Base-by-base conservation (phyloP, 352 stramenopile species). In the Pythium graminicola region DNA sequence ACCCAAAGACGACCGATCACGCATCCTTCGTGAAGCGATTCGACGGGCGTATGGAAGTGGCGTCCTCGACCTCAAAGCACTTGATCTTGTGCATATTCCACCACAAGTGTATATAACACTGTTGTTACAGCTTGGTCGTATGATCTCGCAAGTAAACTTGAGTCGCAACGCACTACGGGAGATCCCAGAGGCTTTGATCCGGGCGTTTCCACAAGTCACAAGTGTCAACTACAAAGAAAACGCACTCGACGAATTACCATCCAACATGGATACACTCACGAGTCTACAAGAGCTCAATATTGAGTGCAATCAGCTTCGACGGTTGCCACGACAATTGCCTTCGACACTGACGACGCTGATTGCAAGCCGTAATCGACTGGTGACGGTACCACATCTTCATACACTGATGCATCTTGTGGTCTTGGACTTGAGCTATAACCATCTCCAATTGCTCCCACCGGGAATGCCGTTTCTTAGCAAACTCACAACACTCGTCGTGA, bases 161-260 rank as follows among this genome's bases (percentile, higher is more conserved):
- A 82, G 73, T 51, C 77, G 70, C 28, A 91, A 91, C 48, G 70
- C 73, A 19, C 57, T 91, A 4, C 76, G 77, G 1, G 72, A 83
- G 50, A 36, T 91, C 14, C 72, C 77, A 0, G 26, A 64, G 2
- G 32, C 20, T n/a, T 89, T 91, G 51, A 62, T 78, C 27, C 45
- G 38, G 4, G 64, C 70, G 3, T 91, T 91, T 36, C 64, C 62
- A 1, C 70, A 86, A 44, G 67, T 64, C 1, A 70, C 85, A 13
- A 67, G 35, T 8, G 20, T 88, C 2, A 29, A 82, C 50, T 79
- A 60, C 54, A 91, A 85, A 49, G 80, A 89, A 35, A 91, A 91
- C 40, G 53, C 68, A 8, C 64, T 91, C 16, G 62, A 66, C 5
- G 31, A 50, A 3, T 42, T 88, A 0, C 75, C 77, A 6, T 24